These are phyloP conservation scores for Paracoccidioides brasiliensis DNA, from an alignment of 2,329 filamentous ascomycete species.

Conservation along the genomic window DNA sequence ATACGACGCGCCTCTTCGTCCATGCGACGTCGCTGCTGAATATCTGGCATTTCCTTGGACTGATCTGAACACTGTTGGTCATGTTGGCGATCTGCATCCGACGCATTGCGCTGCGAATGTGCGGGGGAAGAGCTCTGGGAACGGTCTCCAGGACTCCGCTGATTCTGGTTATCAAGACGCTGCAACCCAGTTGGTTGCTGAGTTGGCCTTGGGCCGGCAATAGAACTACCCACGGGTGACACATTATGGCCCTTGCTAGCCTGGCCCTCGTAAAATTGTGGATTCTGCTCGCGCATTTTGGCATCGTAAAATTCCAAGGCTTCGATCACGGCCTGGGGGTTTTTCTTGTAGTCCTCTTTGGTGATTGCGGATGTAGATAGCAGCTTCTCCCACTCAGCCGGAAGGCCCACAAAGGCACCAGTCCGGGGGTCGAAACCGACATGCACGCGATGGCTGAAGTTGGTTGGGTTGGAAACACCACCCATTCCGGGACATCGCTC, in stretches of 20 bases:
- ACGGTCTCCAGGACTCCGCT: constrained; percentile 16
- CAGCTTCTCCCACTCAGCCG: constrained; percentile 92
- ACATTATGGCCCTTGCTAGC: constrained; percentile 38
- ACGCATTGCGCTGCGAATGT: constrained; percentile 35
- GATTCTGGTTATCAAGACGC: constrained; percentile 32
- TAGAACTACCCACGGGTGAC: constrained; percentile 40
- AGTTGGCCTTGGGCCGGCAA: constrained; percentile 54
- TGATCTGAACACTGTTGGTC: constrained; percentile 32
- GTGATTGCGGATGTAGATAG: constrained; percentile 94
- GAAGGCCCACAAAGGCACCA: constrained; percentile 86
- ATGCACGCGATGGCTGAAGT: constrained; percentile 93
- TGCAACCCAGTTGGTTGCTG: constrained; percentile 41
- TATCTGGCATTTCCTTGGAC: constrained; percentile 46
- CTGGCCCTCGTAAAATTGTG: constrained; percentile 51
- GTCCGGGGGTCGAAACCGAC: constrained; percentile 94
- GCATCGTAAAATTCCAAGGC: constrained; percentile 59
- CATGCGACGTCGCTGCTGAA: constrained; percentile 34
- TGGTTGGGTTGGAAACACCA: constrained; percentile 94
- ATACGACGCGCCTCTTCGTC: constrained; percentile 42
- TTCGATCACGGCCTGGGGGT: constrained; percentile 65
- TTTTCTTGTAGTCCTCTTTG: constrained; percentile 96
- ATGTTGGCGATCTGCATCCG: constrained; percentile 43
- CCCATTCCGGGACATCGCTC: constrained; percentile 94
- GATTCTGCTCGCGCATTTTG: constrained; percentile 50
- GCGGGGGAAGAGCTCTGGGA: constrained; percentile 23